A percentile compares a stretch with the other conserved stretches of the same genome.
phyloP scores from a whole-genome alignment of 768 basidiomycete species.

The Amanita rimosa region DNA sequence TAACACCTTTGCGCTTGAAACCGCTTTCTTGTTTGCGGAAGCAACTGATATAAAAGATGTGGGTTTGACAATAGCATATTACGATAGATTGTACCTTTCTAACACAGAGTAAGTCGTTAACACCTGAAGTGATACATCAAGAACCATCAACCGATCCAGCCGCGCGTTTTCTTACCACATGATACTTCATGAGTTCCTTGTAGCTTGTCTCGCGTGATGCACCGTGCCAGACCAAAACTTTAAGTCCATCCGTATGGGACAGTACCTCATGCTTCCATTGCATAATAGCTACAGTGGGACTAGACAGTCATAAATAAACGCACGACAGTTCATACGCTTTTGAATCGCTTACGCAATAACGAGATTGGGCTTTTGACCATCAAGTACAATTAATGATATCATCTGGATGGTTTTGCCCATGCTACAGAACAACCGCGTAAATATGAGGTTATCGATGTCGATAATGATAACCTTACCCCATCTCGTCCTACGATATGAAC shows the following conservation, averaged over 20 bases:
- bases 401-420: slow-evolving; percentile 98
- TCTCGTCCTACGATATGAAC: slow-evolving; percentile 55
- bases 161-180: slow-evolving; percentile 50
- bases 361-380: slow-evolving; percentile 71
- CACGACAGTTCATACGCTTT: slow-evolving; percentile 34
- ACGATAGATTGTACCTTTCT: slow-evolving; percentile 36
- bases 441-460: neutral
- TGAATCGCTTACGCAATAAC: slow-evolving; percentile 71
- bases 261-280: slow-evolving; percentile 95
- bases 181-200: slow-evolving; percentile 67
- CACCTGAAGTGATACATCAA: slow-evolving; percentile 30
- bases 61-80: neutral
- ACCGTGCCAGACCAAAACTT: slow-evolving; percentile 92
- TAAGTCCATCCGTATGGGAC: slow-evolving; percentile 72
- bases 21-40: slow-evolving; percentile 91
- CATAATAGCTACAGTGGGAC: slow-evolving; percentile 47
- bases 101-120: slow-evolving; percentile 82
- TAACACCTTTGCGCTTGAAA: slow-evolving; percentile 74
- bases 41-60: slow-evolving; percentile 31
- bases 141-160: neutral
- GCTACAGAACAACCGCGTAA: slow-evolving; percentile 21
- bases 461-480: slow-evolving; percentile 51
- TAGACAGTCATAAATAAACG: slow-evolving; percentile 23
- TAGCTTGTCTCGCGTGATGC: slow-evolving; percentile 53
- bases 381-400: slow-evolving; percentile 78